Percentiles rank a stretch among this genome's conserved stretches.
Evolutionary conservation across 2,329 filamentous ascomycete species (phyloP).

Genomic region (Setomelanomma holmii): DNA sequence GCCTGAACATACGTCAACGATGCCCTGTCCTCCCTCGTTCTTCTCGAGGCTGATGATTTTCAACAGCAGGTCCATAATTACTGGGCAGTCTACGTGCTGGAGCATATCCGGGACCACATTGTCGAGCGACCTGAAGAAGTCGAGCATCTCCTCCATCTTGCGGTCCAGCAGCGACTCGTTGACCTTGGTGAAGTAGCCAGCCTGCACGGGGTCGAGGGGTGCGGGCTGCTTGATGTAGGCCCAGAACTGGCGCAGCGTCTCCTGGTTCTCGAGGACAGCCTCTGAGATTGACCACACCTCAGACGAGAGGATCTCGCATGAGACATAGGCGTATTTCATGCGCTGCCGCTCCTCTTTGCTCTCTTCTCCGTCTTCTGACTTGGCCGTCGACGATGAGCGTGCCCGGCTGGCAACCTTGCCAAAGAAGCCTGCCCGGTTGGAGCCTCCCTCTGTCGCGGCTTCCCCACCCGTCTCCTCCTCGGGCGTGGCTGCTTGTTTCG

Average conservation of each 20-base stretch:
- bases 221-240: conserved; percentile 82
- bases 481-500: conserved; percentile 60
- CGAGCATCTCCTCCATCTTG: conserved; percentile 97
- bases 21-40: conserved; percentile 86
- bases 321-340: conserved; percentile 91
- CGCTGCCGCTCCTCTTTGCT: conserved; percentile 90
- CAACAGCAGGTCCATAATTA: conserved; percentile 96
- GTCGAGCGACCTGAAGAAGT: conserved; percentile 83
- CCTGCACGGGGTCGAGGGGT: conserved; percentile 89
- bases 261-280: conserved; percentile 83
- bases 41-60: conserved; percentile 98
- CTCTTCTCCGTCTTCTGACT: conserved; percentile 55
- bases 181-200: conserved; percentile 98
- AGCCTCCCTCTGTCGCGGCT: conserved; percentile 51
- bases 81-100: conserved; percentile 93
- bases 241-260: conserved; percentile 86
- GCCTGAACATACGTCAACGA: conserved; percentile 78
- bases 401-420: conserved; percentile 52
- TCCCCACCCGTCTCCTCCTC: conserved; percentile 51
- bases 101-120: conserved; percentile 84
- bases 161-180: conserved; percentile 98
- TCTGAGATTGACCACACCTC: conserved; percentile 98
- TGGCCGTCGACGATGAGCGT: conserved; percentile 53
- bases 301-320: conserved; percentile 91
- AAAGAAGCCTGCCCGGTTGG: conserved; percentile 54